Percentiles rank a stretch among this genome's conserved stretches.
These are phyloP conservation scores for Globisporangium uncinulatum DNA, from an alignment of 352 stramenopile species.

Conservation along the genomic window DNA sequence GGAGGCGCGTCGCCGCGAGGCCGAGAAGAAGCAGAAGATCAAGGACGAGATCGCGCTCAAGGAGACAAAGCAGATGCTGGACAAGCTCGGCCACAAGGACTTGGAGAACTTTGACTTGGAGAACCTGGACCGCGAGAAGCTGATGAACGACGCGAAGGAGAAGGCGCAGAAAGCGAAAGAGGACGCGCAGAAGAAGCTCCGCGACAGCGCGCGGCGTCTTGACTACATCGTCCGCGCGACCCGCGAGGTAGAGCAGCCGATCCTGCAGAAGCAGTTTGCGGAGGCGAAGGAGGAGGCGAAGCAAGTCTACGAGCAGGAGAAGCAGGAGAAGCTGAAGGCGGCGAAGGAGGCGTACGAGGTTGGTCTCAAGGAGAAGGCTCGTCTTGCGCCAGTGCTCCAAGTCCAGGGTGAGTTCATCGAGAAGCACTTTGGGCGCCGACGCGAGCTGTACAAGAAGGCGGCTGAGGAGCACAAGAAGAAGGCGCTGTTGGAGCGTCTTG, in stretches of 20 bases:
- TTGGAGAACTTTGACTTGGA: slow-evolving; percentile 65
- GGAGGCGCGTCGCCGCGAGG: slow-evolving; percentile 83
- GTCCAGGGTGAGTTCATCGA: slow-evolving; percentile 75
- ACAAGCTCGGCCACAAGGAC: slow-evolving; percentile 73
- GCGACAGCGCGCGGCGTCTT: slow-evolving; percentile 89
- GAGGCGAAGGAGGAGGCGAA: slow-evolving; percentile 74
- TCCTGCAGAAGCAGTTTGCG: slow-evolving; percentile 83
- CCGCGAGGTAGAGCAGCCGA: slow-evolving; percentile 93
- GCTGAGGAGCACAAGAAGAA: slow-evolving; percentile 87
- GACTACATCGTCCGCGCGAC: slow-evolving; percentile 96
- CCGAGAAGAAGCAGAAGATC: slow-evolving; percentile 95
- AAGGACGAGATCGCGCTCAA: slow-evolving; percentile 93
- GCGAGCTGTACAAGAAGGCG: slow-evolving; percentile 85
- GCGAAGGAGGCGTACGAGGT: slow-evolving; percentile 87
- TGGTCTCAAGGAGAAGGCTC: slow-evolving; percentile 84
- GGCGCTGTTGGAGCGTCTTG: slow-evolving; percentile 53
- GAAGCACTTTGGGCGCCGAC: slow-evolving; percentile 65
- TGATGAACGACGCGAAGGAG: slow-evolving; percentile 92
- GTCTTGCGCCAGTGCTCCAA: slow-evolving; percentile 66
- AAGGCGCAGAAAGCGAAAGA: slow-evolving; percentile 95
- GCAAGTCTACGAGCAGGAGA: slow-evolving; percentile 67
- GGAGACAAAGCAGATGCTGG: slow-evolving; percentile 79
- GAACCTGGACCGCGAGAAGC: slow-evolving; percentile 73
- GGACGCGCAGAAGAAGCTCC: slow-evolving; percentile 91
- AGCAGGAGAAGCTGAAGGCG: slow-evolving; percentile 69